Evolutionary conservation across 2,329 filamentous ascomycete species (phyloP).

Genomic region (Cladophialophora psammophila): DNA sequence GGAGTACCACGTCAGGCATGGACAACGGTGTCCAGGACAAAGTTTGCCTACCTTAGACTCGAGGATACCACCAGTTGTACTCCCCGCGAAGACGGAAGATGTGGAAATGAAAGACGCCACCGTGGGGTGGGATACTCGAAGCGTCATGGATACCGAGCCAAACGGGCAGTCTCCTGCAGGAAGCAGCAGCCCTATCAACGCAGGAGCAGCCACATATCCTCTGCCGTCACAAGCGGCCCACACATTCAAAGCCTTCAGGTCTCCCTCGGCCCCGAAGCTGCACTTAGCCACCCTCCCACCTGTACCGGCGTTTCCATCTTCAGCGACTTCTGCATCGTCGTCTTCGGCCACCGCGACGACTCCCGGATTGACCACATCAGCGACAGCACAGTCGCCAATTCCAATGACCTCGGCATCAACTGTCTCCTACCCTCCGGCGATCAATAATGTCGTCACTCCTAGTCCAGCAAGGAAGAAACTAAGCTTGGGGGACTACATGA

Average conservation of each 20-base stretch:
- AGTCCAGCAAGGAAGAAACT: conserved; percentile 60
- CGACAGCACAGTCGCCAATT: conserved; percentile 44
- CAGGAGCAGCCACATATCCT: conserved; percentile 33
- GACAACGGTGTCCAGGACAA: conserved; percentile 40
- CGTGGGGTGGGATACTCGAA: background rate
- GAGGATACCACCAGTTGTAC: conserved; percentile 24
- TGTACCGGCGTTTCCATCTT: conserved; percentile 37
- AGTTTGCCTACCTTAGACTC: conserved; percentile 27
- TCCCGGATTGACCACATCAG: conserved; percentile 43
- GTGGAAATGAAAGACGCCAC: conserved; percentile 57
- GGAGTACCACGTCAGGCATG: conserved; percentile 49
- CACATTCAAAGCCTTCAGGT: conserved; percentile 33
- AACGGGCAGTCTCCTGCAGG: conserved; percentile 5
- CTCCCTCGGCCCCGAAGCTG: conserved; percentile 45
- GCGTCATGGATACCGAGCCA: conserved; percentile 3
- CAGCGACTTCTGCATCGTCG: conserved; percentile 42
- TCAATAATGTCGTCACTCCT: conserved; percentile 47
- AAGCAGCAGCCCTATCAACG: conserved; percentile 28
- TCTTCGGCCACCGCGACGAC: conserved; percentile 41
- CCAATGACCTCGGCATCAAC: conserved; percentile 43
- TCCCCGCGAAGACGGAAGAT: conserved; percentile 44
- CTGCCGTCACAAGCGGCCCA: conserved; percentile 42
- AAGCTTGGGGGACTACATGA: conserved; percentile 58
- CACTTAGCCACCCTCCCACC: conserved; percentile 46
- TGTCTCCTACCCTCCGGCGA: conserved; percentile 40